phyloP scores from a whole-genome alignment of 2,329 filamentous ascomycete species.

The Colletotrichum gigasporum region DNA sequence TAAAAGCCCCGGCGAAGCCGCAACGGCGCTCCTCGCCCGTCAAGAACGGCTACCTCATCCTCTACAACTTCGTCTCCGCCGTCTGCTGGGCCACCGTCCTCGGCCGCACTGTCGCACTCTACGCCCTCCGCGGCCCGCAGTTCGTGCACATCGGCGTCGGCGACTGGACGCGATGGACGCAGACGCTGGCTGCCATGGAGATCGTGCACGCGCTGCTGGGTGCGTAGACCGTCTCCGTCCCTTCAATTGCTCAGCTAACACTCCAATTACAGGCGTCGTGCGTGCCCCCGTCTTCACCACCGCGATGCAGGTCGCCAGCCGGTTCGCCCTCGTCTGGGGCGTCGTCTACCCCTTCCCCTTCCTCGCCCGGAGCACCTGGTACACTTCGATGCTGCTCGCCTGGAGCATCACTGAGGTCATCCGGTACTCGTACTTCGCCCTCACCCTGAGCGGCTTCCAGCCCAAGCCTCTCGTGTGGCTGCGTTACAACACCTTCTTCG shows the following conservation, averaged over 20 bases:
- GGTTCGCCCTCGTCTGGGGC: conserved; percentile 89
- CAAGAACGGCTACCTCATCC: conserved; percentile 77
- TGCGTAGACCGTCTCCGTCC: conserved; percentile 47
- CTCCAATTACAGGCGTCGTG: conserved; percentile 73
- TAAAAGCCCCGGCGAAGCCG: conserved; percentile 30
- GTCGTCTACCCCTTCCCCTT: conserved; percentile 79
- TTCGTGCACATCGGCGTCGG: conserved; percentile 71
- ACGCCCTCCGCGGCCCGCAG: conserved; percentile 62
- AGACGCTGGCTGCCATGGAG: conserved; percentile 86
- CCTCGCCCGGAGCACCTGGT: conserved; percentile 69
- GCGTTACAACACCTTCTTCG: conserved; percentile 90
- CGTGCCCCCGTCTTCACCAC: conserved; percentile 88
- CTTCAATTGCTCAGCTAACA: conserved; percentile 1
- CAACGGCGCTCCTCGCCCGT: conserved; percentile 48
- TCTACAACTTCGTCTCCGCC: conserved; percentile 85
- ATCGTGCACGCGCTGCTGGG: conserved; percentile 82
- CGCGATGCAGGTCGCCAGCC: conserved; percentile 86
- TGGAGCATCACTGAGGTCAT: conserved; percentile 94
- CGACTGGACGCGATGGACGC: conserved; percentile 78
- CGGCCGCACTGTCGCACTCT: conserved; percentile 67
- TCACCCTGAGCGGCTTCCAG: conserved; percentile 71
- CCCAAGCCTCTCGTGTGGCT: conserved; percentile 79
- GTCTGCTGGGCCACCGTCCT: conserved; percentile 83
- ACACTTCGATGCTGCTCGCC: conserved; percentile 82
- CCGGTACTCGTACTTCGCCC: conserved; percentile 90